Percentiles rank a stretch among this genome's conserved stretches.
Evolutionary conservation across 2,329 filamentous ascomycete species (phyloP).

Genomic region (Aspergillus texensis): DNA sequence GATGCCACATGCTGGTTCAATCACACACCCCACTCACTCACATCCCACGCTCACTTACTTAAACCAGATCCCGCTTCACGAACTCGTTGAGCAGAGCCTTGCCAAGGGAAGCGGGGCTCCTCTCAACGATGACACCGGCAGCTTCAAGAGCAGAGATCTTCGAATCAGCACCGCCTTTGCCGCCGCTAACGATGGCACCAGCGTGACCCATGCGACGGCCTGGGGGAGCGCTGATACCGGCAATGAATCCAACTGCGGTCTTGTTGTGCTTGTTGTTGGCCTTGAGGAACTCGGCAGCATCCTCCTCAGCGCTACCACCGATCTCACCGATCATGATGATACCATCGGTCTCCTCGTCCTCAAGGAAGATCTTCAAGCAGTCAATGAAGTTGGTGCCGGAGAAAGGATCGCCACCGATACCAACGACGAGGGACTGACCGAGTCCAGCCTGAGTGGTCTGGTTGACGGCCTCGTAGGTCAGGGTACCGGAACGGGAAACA

Average conservation of each 20-base stretch:
- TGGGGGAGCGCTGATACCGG: constrained; percentile 94
- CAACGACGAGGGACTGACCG: constrained; percentile 96
- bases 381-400: constrained; percentile 99
- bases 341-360: constrained; percentile 94
- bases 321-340: constrained; percentile 99
- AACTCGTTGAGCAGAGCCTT: constrained; percentile 96
- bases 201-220: constrained; percentile 98
- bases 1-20: constrained; percentile 2
- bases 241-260: constrained; percentile 97
- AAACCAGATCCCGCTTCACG: constrained; percentile 93
- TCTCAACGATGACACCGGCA: constrained; percentile 94
- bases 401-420: constrained; percentile 98
- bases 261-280: constrained; percentile 90
- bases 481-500: constrained; percentile 94
- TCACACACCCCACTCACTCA: constrained; percentile 5
- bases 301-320: constrained; percentile 95
- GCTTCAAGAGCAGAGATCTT: constrained; percentile 95
- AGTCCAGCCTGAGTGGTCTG: constrained; percentile 97
- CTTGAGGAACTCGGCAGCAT: constrained; percentile 94
- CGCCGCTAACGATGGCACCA: constrained; percentile 95
- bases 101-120: constrained; percentile 86
- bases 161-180: constrained; percentile 96
- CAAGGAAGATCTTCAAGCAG: constrained; percentile 94
- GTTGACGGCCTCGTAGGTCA: constrained; percentile 99
- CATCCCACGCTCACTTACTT: constrained; percentile 39